Conservation (phyloP, 2,329 filamentous ascomycete genomes). For the Emergomyces orientalis region DNA sequence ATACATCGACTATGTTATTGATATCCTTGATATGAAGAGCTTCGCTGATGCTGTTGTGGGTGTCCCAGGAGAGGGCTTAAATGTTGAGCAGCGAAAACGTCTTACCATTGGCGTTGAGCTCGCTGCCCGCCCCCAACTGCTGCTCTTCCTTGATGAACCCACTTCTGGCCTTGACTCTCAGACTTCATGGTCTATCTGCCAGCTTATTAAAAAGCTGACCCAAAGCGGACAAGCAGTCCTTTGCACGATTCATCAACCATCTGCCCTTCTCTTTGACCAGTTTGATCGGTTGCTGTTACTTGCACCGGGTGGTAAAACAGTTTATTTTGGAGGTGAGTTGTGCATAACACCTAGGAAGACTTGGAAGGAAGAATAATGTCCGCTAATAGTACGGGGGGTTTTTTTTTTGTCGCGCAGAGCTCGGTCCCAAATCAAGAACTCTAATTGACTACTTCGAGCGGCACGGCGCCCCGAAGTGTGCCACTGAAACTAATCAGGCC, state of each 20-base stretch:
- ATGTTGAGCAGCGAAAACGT: constrained; percentile 58
- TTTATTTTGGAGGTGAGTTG: constrained; percentile 52
- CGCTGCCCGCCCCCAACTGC: constrained; percentile 75
- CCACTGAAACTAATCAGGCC: constrained; percentile 57
- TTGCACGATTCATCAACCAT: constrained; percentile 95
- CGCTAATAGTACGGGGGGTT: not conserved
- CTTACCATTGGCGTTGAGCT: constrained; percentile 91
- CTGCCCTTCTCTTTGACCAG: constrained; percentile 84
- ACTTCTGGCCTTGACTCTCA: constrained; percentile 89
- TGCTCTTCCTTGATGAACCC: constrained; percentile 88
- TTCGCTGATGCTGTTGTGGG: constrained; percentile 90
- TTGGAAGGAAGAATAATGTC: not conserved
- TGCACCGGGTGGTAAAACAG: constrained; percentile 54
- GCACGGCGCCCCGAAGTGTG: constrained; percentile 54
- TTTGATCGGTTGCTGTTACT: constrained; percentile 60
- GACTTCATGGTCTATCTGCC: constrained; percentile 83
- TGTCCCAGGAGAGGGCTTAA: constrained; percentile 67
- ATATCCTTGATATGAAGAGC: constrained; percentile 78
- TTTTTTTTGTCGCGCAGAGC: constrained; percentile 70
- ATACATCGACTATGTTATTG: constrained; percentile 85
- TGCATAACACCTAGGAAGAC: not conserved
- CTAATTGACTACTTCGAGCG: constrained; percentile 62
- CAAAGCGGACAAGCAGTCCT: constrained; percentile 83
- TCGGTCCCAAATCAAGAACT: constrained; percentile 62
- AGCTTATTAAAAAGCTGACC: constrained; percentile 78